Evolutionary conservation across 805 yeast species (phyloP).

Genomic region (Candida corydali): DNA sequence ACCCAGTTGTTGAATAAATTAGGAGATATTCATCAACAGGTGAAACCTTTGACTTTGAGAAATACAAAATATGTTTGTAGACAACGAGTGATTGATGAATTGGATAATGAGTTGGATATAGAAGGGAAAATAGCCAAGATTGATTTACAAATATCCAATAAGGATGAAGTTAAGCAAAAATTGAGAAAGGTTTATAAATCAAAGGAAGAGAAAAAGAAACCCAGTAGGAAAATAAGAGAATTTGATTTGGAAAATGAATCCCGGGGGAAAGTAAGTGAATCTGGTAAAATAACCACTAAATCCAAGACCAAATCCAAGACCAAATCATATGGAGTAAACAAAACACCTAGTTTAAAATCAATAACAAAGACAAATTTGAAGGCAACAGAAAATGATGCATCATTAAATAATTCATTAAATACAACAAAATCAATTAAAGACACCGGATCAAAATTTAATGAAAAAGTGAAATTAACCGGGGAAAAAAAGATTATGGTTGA

Average conservation of each 20-base stretch:
- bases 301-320: too few relatives aligned
- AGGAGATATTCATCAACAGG: constrained; percentile 14
- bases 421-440: constrained; percentile 1
- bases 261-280: too few relatives aligned
- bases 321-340: too few relatives aligned
- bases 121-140: constrained; percentile 18
- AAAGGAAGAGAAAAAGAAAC: not conserved
- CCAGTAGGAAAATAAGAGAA: not conserved
- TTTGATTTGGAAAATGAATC: constrained; percentile 3
- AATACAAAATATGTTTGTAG: constrained; percentile 12
- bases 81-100: constrained; percentile 23
- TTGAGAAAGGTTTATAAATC: constrained; percentile 17
- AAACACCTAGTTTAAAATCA: too few relatives aligned
- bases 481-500: too few relatives aligned
- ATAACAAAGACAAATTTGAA: too few relatives aligned
- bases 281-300: too few relatives aligned
- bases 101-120: constrained; percentile 19
- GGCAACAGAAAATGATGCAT: too few relatives aligned
- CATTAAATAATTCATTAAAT: too few relatives aligned
- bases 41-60: constrained; percentile 5
- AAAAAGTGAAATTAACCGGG: too few relatives aligned
- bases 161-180: constrained; percentile 13
- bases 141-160: constrained; percentile 23
- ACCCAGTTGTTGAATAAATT: constrained; percentile 41
- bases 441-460: too few relatives aligned